Base-by-base conservation (phyloP, 257 asterid genomes). In the Salvia miltiorrhiza region DNA sequence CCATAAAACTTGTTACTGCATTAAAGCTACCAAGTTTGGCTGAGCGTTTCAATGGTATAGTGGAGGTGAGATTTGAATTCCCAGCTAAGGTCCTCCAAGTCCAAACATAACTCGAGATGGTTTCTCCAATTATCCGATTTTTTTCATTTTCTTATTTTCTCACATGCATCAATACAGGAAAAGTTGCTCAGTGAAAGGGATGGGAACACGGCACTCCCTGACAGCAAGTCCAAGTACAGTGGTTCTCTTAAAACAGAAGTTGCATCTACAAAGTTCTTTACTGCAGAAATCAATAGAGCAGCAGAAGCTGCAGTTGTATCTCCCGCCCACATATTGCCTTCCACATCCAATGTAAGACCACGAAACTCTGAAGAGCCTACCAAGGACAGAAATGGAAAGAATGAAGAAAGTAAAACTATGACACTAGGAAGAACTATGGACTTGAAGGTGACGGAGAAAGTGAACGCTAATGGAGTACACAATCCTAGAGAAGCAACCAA, bases 1-100 rank as follows among this genome's bases (percentile, higher is more conserved):
- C 99, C 41, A 91, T 91, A 75, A 94, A 94, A 86, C 90, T 94
- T 56, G 99, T 81, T 13, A 94, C 99, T 40, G 91, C 88, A 20
- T 68, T 94, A 76, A 94, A 94, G 80, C 95, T 84, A 44, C 96
- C 99, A 50, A 94, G 81, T 79, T 80, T 94, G 79, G 99, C 97
- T 1, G 99, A 94, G 74, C 91, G 97, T 57, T 94, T 94, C 81
- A 91, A 77, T 80, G 65, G 78, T 86, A 87, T 91, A 74, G 80
- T 94, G 54, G 97, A 91, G 95, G 97, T 93, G 69, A 77, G 68
- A 39, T 68, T 75, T 53, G 2, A 50, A 58, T 66, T 43, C 52
- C 43, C 50, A 63, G 16, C 75, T 44, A 16, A 17, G 54, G 24
- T 17, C 52, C 21, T 45, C 20, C 54, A 16, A n/a, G 1, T 7